Evolutionary conservation across 176 grass and related monocot species (phyloP), one percentile per base, ranked within the genome.

Genomic region (Alopecurus myosuroides): DNA sequence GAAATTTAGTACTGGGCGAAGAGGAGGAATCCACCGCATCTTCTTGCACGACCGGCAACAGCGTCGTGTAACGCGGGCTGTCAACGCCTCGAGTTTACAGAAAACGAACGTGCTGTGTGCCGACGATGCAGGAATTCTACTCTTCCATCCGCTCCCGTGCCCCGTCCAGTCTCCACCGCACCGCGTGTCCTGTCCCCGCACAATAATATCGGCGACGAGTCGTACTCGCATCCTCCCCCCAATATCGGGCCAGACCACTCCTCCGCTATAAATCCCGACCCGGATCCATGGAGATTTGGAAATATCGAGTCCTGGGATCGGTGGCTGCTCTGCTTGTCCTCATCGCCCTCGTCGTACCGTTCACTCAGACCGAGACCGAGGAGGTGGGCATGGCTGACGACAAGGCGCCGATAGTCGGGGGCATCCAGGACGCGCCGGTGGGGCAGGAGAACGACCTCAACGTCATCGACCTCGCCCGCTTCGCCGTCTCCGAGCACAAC

Each of bases 401-500:
- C 17, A 76, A 22, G 18, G 87, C 5, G 28, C 22, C 40, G 41
- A 0, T 84, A 28, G 1, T 13, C 4, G 94, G 94, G 41, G 92
- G 92, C 76, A 2, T 91, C 82, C 28, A 6, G 5, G 87, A 94
- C 30, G 46, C 69, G 39, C 80, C 88, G 68, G 52, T 4, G 53
- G 83, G 87, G 13, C 42, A 18, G 19, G 86, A 92, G 77, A 97
- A 97, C 90, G 85, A 89, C 82, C 70, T 90, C 68, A 33, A 85
- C 30, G 63, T 88, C 62, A n/a, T 74, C 56, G 84, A 87, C 23
- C 90, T 97, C 84, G 94, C 90, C 51, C 94, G 84, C 35, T 97
- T 91, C 85, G 94, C 94, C 22, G 81, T 97, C 77, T n/a, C 82
- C 4, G 88, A 97, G 87, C 88, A 97, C 81, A 94, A 97, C 92